Evolutionary conservation across 2,329 filamentous ascomycete species (phyloP).

Genomic region (Trichoderma koningiopsis): DNA sequence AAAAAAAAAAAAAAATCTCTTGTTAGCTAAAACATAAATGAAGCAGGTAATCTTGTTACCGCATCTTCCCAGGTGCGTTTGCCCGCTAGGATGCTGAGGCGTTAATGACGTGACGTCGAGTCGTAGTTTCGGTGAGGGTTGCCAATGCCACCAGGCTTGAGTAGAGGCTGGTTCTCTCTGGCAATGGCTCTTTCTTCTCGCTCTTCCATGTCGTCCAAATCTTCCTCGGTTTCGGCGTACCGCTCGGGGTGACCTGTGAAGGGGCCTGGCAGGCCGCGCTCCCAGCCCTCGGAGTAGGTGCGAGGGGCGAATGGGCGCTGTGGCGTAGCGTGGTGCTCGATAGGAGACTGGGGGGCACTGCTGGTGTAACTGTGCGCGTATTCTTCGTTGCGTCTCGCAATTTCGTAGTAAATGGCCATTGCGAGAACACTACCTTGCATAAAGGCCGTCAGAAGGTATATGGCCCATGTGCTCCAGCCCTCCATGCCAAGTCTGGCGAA

Average conservation of each 20-base stretch:
- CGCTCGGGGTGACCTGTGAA: constrained; percentile 56
- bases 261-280: constrained; percentile 53
- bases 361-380: constrained; percentile 31
- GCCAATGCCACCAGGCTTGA: constrained; percentile 54
- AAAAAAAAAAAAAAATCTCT: background rate
- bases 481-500: constrained; percentile 74
- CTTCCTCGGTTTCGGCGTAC: constrained; percentile 55
- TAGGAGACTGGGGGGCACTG: constrained; percentile 35
- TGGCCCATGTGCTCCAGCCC: constrained; percentile 95
- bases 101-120: constrained; percentile 30
- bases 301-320: constrained; percentile 44
- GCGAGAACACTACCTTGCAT: constrained; percentile 80
- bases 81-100: background rate
- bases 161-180: constrained; percentile 53
- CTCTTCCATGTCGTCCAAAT: constrained; percentile 53
- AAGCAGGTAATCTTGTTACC: background rate
- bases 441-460: constrained; percentile 82
- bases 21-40: background rate
- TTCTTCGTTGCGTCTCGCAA: constrained; percentile 44
- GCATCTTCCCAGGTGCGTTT: background rate
- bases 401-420: constrained; percentile 80
- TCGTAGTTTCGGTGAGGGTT: constrained; percentile 47
- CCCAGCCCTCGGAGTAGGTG: constrained; percentile 54
- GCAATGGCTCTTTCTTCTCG: constrained; percentile 55
- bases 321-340: constrained; percentile 34